These are phyloP conservation scores for Podaxis carcinomalis DNA, from an alignment of 768 basidiomycete genomes.

Conservation along the genomic window DNA sequence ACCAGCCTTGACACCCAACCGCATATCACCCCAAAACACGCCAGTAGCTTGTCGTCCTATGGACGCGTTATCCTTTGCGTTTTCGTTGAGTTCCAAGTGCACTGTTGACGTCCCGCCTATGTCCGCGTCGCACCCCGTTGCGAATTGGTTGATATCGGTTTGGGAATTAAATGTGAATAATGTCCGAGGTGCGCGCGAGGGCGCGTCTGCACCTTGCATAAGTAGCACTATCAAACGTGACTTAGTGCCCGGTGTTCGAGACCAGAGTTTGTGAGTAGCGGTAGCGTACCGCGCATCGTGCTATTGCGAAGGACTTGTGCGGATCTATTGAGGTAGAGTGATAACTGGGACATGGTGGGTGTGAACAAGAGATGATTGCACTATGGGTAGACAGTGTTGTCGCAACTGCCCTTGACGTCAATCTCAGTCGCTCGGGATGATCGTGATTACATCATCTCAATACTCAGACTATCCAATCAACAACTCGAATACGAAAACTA, in stretches of 20 bases:
- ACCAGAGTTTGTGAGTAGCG: background rate
- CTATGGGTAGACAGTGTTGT: background rate
- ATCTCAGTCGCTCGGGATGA: background rate
- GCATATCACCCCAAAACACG: conserved; percentile 80
- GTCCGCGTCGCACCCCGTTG: conserved; percentile 82
- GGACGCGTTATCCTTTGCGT: conserved; percentile 37
- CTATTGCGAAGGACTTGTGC: conserved; percentile 30
- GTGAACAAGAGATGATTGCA: conserved; percentile 12
- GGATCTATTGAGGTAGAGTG: conserved; percentile 34
- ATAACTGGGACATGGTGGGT: conserved; percentile 31
- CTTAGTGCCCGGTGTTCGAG: background rate
- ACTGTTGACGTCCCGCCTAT: conserved; percentile 81
- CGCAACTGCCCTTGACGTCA: conserved; percentile 14
- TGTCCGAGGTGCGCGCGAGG: conserved; percentile 55
- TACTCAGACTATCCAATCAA: background rate
- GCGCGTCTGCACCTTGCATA: conserved; percentile 73
- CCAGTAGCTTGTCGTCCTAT: conserved; percentile 51
- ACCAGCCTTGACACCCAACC: conserved; percentile 61
- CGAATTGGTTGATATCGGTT: conserved; percentile 58
- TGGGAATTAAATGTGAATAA: conserved; percentile 62
- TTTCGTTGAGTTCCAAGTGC: conserved; percentile 65
- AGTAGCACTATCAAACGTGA: conserved; percentile 46
- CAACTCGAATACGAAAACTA: background rate
- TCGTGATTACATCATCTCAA: conserved; percentile 4
- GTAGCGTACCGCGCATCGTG: conserved; percentile 28